Base-by-base conservation (phyloP, 75 land plant genomes). In the Selaginella tamariscina region DNA sequence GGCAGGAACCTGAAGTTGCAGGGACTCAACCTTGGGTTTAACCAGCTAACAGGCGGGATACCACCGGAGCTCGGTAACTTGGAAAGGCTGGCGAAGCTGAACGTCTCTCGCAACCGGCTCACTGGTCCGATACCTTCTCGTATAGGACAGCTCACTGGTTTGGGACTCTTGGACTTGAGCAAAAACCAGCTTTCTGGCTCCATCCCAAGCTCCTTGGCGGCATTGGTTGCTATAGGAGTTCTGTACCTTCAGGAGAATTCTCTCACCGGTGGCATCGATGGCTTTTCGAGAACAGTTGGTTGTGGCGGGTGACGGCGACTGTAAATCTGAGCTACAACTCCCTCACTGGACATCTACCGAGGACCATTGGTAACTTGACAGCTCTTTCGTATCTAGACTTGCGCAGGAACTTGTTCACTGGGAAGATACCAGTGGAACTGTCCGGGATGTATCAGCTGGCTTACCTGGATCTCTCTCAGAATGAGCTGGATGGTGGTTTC, bases 101-200 rank as follows among this genome's bases (percentile, higher is more conserved):
- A 59, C 68, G 13, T 30, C 68, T 23, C 62, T 2, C 18, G 26
- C 26, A 59, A 59, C 21, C 9, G 18, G 2, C 26, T 59, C 24
- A 59, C 23, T 2, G 62, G 62, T 8, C 20, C 30, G 29, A 64
- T 64, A 27, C 27, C 30, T 1, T 21, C 24, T 27, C 30, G 2
- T 11, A 27, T 64, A 1, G 65, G 65, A 2, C 13, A 30, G 33
- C 33, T 66, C 1, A 31, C 13, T 18, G 22, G 23, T 18, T 32
- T 91, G 69, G 84, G 80, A 71, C 82, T 69, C 56, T 67, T 88
- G 73, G 54, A 77, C 5, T 70, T 88, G 56, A 72, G 69, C 60
- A 76, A 75, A 65, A 91, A 88, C 29, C 78, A 79, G 5, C 59
- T 90, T 0, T 67, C 73, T 62, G 88, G 92, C 30, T 74, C 33